phyloP scores from a whole-genome alignment of 176 grass and related monocot species.

The Carex cristatella region DNA sequence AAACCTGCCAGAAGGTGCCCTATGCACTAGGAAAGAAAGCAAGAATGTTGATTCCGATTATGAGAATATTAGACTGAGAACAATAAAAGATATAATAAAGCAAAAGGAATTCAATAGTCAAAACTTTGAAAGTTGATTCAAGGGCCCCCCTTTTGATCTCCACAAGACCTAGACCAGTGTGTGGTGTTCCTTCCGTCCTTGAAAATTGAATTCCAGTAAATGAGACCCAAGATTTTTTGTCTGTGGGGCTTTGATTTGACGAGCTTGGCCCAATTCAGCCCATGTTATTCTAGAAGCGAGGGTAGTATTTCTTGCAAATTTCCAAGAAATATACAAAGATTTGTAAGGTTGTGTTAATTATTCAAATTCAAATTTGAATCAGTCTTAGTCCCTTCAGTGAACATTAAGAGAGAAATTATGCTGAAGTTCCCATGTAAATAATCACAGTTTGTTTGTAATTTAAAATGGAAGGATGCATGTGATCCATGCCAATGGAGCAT shows the following conservation, averaged over 20 bases:
- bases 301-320: not conserved
- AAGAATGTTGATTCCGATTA: not conserved
- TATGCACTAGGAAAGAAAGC: no score
- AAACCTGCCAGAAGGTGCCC: no score
- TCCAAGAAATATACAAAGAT: not conserved
- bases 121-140: not conserved
- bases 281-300: not conserved
- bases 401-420: not conserved
- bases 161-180: no score
- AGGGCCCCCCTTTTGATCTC: not conserved
- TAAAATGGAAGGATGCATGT: not conserved
- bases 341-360: not conserved
- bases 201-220: not conserved
- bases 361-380: not conserved
- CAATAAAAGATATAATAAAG: not conserved
- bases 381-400: not conserved
- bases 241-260: not conserved
- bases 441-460: not conserved
- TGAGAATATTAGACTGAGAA: not conserved
- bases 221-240: not conserved
- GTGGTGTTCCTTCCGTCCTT: not conserved
- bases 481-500: not conserved
- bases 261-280: not conserved
- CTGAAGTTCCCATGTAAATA: not conserved
- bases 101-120: not conserved